A percentile compares a stretch with the other conserved stretches of the same genome.
Evolutionary conservation across 257 asterid species (phyloP).

Genomic region (Leptodermis oblonga): DNA sequence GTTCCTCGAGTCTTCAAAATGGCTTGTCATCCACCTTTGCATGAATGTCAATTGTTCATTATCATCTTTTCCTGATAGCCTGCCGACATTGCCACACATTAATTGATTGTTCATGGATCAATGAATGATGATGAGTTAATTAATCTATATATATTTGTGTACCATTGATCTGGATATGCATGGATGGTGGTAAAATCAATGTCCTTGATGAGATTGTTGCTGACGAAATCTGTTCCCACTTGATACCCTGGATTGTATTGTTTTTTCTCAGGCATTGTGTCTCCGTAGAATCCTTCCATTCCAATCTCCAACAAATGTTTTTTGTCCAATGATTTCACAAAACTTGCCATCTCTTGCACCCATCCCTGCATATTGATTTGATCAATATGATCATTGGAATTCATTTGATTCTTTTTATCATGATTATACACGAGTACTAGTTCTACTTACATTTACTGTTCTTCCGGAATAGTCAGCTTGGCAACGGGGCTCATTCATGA

Average conservation of each 20-base stretch:
- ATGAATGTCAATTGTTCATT: constrained; percentile 54
- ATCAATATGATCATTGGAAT: neutral
- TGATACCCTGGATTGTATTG: constrained; percentile 46
- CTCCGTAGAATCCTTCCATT: constrained; percentile 74
- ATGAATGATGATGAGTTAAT: too few relatives aligned
- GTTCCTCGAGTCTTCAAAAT: constrained; percentile 50
- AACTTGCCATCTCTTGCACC: constrained; percentile 51
- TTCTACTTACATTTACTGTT: constrained; percentile 47
- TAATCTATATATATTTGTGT: too few relatives aligned
- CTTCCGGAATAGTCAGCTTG: constrained; percentile 60
- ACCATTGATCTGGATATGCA: constrained; percentile 53
- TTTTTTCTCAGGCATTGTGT: constrained; percentile 39
- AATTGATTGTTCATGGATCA: too few relatives aligned
- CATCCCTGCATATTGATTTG: constrained; percentile 27
- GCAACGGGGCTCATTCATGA: constrained; percentile 89
- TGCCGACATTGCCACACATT: neutral
- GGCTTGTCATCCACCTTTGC: constrained; percentile 68
- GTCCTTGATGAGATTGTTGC: constrained; percentile 32
- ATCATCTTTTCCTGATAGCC: constrained; percentile 54
- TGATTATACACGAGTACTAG: too few relatives aligned
- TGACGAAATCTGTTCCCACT: constrained; percentile 64
- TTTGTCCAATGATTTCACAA: constrained; percentile 51
- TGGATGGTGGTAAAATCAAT: constrained; percentile 65
- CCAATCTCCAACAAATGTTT: constrained; percentile 53
- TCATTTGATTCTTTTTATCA: too few relatives aligned